phyloP scores from a whole-genome alignment of 2,329 filamentous ascomycete species.

The Beauveria sp. region DNA sequence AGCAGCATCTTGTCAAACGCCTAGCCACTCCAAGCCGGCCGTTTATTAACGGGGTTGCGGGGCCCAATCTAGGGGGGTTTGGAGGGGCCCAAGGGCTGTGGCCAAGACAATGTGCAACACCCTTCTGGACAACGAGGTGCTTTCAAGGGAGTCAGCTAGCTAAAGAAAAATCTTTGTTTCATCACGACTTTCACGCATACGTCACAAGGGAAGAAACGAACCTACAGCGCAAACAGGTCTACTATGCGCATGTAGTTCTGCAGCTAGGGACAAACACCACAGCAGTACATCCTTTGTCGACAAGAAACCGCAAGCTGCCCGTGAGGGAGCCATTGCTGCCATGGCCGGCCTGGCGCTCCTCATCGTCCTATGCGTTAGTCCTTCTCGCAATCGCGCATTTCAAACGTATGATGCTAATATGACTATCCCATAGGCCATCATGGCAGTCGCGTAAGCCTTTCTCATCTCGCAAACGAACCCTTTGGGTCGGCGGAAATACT shows the following conservation, averaged over 20 bases:
- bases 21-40: too few species aligned
- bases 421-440: conserved; percentile 36
- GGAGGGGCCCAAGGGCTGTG: too few species aligned
- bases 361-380: conserved; percentile 33
- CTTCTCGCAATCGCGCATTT: background rate
- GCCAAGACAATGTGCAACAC: background rate
- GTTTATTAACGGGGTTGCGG: background rate
- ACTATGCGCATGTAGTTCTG: background rate
- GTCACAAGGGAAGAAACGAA: background rate
- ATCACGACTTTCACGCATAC: background rate
- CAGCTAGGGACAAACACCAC: background rate
- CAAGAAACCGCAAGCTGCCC: background rate
- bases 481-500: conserved; percentile 11
- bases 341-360: conserved; percentile 35
- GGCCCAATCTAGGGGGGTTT: background rate
- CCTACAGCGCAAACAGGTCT: background rate
- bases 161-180: background rate
- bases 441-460: conserved; percentile 48
- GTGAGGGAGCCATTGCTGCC: conserved; percentile 14
- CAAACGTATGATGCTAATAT: conserved; percentile 11
- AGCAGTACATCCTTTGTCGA: background rate
- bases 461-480: conserved; percentile 1
- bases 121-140: conserved; percentile 5
- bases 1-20: too few species aligned
- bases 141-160: background rate